These are phyloP conservation scores for Gamsiella multidivaricata DNA, from an alignment of 192 early-diverging fungal genomes.

Conservation along the genomic window DNA sequence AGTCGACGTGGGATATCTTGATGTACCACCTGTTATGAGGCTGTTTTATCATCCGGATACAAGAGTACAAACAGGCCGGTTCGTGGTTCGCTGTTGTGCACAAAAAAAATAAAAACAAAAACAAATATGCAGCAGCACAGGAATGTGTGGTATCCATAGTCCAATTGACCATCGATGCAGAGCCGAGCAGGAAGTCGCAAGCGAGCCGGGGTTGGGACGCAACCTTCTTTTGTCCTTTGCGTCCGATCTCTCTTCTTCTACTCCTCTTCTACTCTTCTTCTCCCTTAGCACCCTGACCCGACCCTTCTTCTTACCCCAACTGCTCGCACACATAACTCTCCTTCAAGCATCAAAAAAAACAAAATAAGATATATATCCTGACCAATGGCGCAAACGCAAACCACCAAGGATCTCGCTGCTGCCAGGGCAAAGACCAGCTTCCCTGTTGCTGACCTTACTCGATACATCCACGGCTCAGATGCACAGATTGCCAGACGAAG, in stretches of 20 bases:
- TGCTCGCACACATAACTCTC: background rate
- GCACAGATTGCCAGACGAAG: conserved; percentile 23
- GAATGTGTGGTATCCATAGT: too few relatives aligned
- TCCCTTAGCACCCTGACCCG: conserved; percentile 2
- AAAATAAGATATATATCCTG: too few relatives aligned
- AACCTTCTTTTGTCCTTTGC: background rate
- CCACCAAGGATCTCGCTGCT: conserved; percentile 38
- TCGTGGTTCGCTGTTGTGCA: too few relatives aligned
- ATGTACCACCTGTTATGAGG: too few relatives aligned
- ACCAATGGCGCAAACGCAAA: conserved; percentile 33
- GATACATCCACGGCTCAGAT: conserved; percentile 51
- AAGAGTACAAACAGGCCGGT: too few relatives aligned
- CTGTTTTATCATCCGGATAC: too few relatives aligned
- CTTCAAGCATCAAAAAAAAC: background rate
- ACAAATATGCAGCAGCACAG: too few relatives aligned
- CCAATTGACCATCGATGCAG: too few relatives aligned
- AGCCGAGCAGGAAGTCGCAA: too few relatives aligned
- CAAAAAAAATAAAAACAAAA: too few relatives aligned
- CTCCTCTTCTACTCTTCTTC: background rate
- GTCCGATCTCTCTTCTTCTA: background rate
- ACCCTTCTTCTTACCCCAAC: background rate
- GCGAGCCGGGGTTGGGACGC: background rate
- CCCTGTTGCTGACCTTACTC: conserved; percentile 37
- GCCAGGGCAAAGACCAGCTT: conserved; percentile 41
- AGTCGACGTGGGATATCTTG: too few relatives aligned